Percentiles rank a stretch among this genome's conserved stretches.
phyloP scores from a whole-genome alignment of 2,329 filamentous ascomycete genomes.

The Nothomitra cinnamomea region DNA sequence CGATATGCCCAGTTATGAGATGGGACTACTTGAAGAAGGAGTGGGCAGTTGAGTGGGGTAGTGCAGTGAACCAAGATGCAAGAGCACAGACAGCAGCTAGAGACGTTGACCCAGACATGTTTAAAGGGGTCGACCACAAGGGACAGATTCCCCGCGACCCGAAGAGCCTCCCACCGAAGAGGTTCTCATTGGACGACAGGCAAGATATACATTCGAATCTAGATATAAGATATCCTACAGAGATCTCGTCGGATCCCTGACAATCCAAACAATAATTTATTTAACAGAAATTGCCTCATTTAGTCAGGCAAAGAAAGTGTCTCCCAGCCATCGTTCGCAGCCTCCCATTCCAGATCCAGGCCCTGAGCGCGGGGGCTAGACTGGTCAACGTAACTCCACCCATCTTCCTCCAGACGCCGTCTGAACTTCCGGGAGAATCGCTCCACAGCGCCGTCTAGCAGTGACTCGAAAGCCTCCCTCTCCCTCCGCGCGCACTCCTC shows the following conservation, averaged over 20 bases:
- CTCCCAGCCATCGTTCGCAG: background rate
- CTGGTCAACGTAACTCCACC: background rate
- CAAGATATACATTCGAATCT: too few relatives aligned
- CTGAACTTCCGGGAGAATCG: background rate
- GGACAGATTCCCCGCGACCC: too few relatives aligned
- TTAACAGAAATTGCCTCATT: background rate
- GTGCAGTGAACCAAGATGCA: background rate
- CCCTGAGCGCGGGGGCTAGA: background rate
- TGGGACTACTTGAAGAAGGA: constrained; percentile 17
- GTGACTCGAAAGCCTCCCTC: background rate
- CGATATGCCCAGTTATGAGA: constrained; percentile 25
- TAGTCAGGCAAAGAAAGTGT: background rate
- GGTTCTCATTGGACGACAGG: too few relatives aligned
- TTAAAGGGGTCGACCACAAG: constrained; percentile 11
- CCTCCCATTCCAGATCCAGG: background rate
- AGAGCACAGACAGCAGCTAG: background rate
- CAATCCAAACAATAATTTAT: background rate
- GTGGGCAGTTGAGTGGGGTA: constrained; percentile 22
- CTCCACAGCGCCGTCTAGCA: background rate
- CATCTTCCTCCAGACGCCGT: background rate
- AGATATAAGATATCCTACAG: too few relatives aligned
- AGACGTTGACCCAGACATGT: constrained; percentile 4
- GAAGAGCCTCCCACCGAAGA: too few relatives aligned
- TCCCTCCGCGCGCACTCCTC: background rate
- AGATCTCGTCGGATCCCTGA: too few relatives aligned